Evolutionary conservation across 768 basidiomycete species (phyloP).

Genomic region (Coprinellus aureogranulatus): DNA sequence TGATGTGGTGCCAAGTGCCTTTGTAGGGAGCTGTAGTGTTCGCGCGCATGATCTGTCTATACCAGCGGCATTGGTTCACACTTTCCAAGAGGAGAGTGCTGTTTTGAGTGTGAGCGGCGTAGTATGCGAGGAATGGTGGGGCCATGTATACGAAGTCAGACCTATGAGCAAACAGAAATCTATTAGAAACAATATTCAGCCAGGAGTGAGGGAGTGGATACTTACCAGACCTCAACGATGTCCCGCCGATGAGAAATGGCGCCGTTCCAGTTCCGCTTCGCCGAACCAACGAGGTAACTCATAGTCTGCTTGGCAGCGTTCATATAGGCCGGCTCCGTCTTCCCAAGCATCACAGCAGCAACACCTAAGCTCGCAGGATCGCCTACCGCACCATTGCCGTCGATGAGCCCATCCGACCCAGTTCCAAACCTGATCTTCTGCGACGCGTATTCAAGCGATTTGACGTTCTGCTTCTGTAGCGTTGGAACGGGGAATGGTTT

Average conservation of each 20-base stretch:
- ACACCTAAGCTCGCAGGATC: constrained; percentile 50
- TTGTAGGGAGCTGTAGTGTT: constrained; percentile 24
- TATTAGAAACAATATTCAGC: background rate
- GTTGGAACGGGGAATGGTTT: constrained; percentile 33
- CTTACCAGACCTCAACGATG: constrained; percentile 42
- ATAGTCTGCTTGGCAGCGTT: constrained; percentile 31
- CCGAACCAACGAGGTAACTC: constrained; percentile 30
- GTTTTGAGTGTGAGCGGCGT: constrained; percentile 37
- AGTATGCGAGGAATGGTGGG: constrained; percentile 49
- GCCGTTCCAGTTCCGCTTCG: constrained; percentile 40
- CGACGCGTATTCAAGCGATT: constrained; percentile 36
- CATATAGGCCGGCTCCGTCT: constrained; percentile 28
- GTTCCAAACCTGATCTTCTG: constrained; percentile 34
- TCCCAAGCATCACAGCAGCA: constrained; percentile 41
- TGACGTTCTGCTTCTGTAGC: constrained; percentile 16
- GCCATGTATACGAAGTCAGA: constrained; percentile 53
- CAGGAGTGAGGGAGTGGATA: too few species aligned
- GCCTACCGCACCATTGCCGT: constrained; percentile 41
- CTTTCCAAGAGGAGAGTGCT: constrained; percentile 31
- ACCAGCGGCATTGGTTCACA: constrained; percentile 37
- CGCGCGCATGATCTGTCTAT: constrained; percentile 33
- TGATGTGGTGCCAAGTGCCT: constrained; percentile 43
- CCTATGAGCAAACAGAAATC: too few species aligned
- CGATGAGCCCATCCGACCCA: constrained; percentile 30
- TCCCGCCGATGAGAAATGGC: constrained; percentile 44